These are phyloP conservation scores for Penicillium palitans DNA, from an alignment of 2,329 filamentous ascomycete genomes.

Conservation along the genomic window DNA sequence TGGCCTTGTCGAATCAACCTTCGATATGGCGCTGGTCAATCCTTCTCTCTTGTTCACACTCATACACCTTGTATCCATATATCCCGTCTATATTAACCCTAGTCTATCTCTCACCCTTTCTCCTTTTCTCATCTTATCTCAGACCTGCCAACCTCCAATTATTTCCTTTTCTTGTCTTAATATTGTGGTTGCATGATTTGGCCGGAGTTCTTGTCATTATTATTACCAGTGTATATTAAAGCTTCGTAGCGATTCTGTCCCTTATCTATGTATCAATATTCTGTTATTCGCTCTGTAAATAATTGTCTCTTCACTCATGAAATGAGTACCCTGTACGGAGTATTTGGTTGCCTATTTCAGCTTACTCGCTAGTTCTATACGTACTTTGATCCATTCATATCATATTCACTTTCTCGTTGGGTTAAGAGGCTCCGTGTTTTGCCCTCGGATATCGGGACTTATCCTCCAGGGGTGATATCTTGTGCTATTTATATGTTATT, in stretches of 20 bases:
- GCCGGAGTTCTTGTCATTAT: constrained; percentile 10
- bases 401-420: not conserved
- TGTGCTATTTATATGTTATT: not conserved
- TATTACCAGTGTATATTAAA: not conserved
- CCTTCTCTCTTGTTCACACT: not conserved
- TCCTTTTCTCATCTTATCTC: not conserved
- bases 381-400: not conserved
- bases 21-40: constrained; percentile 8
- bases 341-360: not conserved
- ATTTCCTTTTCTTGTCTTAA: constrained; percentile 4
- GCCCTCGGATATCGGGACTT: not conserved
- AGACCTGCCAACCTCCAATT: not conserved
- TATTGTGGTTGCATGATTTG: constrained; percentile 11
- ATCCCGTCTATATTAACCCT: not conserved
- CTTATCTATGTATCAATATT: not conserved
- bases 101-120: constrained; percentile 1
- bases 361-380: not conserved
- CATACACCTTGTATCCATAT: not conserved
- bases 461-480: no score
- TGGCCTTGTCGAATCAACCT: not conserved
- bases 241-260: not conserved
- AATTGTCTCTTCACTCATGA: not conserved
- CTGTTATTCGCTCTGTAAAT: not conserved
- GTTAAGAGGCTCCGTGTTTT: not conserved
- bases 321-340: not conserved